Conservation (phyloP, 345 rosid species). For the Anacardium occidentale region DNA sequence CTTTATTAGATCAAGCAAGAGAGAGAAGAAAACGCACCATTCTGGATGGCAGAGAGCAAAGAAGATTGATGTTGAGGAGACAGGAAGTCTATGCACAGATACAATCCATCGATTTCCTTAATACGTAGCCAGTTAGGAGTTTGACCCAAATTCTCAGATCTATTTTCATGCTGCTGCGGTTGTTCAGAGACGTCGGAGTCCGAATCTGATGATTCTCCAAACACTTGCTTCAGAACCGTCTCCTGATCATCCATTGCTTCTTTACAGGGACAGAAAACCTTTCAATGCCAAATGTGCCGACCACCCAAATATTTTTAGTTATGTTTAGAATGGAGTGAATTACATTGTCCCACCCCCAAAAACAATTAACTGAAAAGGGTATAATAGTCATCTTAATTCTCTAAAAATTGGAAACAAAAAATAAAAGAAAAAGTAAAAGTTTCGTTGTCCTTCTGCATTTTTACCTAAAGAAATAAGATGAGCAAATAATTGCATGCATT, state of each 20-base stretch:
- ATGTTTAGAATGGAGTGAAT: too few relatives aligned
- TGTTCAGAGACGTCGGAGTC: constrained; percentile 47
- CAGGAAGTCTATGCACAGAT: constrained; percentile 69
- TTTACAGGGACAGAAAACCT: background rate
- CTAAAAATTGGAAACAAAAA: too few relatives aligned
- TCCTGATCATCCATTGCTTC: constrained; percentile 20
- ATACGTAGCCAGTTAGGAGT: constrained; percentile 51
- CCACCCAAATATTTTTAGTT: too few relatives aligned
- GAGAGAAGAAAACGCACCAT: constrained; percentile 33
- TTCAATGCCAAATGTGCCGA: too few relatives aligned
- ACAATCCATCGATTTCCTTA: constrained; percentile 55
- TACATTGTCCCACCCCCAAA: too few relatives aligned
- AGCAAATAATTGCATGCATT: too few relatives aligned
- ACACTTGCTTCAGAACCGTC: constrained; percentile 38
- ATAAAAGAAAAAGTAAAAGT: too few relatives aligned
- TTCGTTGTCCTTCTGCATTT: too few relatives aligned
- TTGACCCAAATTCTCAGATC: constrained; percentile 2
- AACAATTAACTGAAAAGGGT: too few relatives aligned
- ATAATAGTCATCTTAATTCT: too few relatives aligned
- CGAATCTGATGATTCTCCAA: constrained; percentile 79
- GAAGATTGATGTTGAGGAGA: constrained; percentile 50
- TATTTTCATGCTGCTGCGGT: background rate
- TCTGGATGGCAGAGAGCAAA: constrained; percentile 54
- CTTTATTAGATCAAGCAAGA: background rate
- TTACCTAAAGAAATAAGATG: too few relatives aligned